Base-by-base conservation (phyloP, 805 yeast species). In the Kazachstania bromeliacearum region DNA sequence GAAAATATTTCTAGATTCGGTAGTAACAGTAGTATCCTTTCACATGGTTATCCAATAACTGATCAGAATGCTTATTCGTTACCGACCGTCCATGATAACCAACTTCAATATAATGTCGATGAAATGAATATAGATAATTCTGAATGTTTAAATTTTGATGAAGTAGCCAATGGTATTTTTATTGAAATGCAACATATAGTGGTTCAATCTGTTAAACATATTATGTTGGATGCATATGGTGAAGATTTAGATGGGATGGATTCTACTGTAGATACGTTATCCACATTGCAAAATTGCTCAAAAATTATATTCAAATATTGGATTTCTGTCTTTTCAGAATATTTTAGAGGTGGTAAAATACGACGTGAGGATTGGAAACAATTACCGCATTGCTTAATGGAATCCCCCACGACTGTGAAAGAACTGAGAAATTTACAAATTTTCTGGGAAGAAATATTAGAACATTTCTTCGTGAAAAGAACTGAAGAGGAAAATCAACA, bases 311-410 rank as follows among this genome's bases (percentile, higher is more conserved):
- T 59, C 6, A 52, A 70, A 44, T 73, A 64, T 46, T 68, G 77
- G 70, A 50, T 73, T 1, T 67, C 85, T 1, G 79, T 74, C 1
- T 82, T 82, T 48, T 53, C 68, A 4, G 71, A 63, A 2, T 71
- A 67, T 38, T 71, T 79, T 38, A 41, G 48, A 26, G 38, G 37
- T 3, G 21, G 47, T 22, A 40, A 38, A 34, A 43, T 59, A 32
- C 38, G 46, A 41, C 24, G 39, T 35, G 23, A 44, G 13, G 38
- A 47, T 27, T 59, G 62, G 47, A 53, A 42, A 37, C 51, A 48
- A 33, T 27, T 38, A 1, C 62, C 66, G 0, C 16, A 33, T 4
- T 35, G 29, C 18, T 28, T 52, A n/a, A 37, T 47, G 1, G 25
- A 33, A 5, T 18, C 48, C 0, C 76, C 79, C 0, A 13, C 24